phyloP scores from a whole-genome alignment of 139 green algal genomes.

The Chlamydomonas sphaeroides region DNA sequence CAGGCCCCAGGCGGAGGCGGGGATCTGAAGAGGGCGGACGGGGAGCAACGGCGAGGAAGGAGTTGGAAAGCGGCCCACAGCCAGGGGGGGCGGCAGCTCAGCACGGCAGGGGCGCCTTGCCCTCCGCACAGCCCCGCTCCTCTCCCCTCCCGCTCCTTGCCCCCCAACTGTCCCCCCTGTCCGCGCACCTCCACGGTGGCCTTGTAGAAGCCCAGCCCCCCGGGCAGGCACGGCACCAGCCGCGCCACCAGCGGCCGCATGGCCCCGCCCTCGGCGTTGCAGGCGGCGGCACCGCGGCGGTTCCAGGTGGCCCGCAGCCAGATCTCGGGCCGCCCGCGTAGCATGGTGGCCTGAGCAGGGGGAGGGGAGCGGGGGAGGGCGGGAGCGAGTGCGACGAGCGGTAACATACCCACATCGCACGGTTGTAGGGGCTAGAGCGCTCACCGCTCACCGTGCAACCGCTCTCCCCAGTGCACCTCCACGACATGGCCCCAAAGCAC shows the following conservation, averaged over 20 bases:
- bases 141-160: too few relatives aligned
- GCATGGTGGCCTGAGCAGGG: conserved; percentile 41
- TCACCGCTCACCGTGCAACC: too few relatives aligned
- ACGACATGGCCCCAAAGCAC: background rate
- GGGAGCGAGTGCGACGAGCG: too few relatives aligned
- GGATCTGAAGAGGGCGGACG: conserved; percentile 59
- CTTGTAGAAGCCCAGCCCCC: conserved; percentile 68
- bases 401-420: background rate
- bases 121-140: too few relatives aligned
- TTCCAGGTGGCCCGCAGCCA: conserved; percentile 89
- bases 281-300: conserved; percentile 48
- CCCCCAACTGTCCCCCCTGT: background rate
- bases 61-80: too few relatives aligned
- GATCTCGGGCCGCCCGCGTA: conserved; percentile 69
- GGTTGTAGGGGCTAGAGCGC: too few relatives aligned
- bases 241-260: conserved; percentile 1
- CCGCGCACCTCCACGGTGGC: conserved; percentile 60
- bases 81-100: too few relatives aligned
- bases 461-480: too few relatives aligned
- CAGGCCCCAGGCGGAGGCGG: conserved; percentile 83
- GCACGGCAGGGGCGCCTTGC: too few relatives aligned
- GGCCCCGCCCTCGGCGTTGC: conserved; percentile 5
- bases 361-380: conserved; percentile 10
- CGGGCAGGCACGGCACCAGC: conserved; percentile 27
- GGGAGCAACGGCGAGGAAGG: background rate